Evolutionary conservation across 2,329 filamentous ascomycete species (phyloP), one percentile per base, ranked within the genome.

Genomic region (Thelonectria olida): DNA sequence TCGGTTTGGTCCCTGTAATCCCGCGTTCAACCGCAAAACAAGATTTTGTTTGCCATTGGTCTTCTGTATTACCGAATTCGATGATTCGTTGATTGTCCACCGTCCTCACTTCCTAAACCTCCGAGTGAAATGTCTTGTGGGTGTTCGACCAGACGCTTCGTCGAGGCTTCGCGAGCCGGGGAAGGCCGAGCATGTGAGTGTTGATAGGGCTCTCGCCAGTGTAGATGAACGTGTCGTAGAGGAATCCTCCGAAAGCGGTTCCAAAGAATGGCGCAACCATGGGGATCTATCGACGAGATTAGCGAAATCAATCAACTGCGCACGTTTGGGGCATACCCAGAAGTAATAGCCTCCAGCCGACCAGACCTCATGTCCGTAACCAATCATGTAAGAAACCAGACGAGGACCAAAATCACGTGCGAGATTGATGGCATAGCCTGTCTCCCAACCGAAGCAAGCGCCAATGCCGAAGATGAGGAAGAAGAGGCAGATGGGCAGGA

Each of bases 391-490:
- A 1, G 86, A 85, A 63, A 90, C 85, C 42, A 92, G 74, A 10
- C 90, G 81, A 9, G 90, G 90, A 1, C 89, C 88, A 71, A 92
- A 90, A 65, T 93, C 90, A 75, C 90, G 83, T 34, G 89, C 90
- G 41, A 91, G 75, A 70, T 92, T 92, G 66, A 92, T 91, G 15
- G 90, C 90, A 75, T 91, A 93, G 36, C 90, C 90, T 1, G 90
- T 93, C 74, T 92, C 86, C 88, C 88, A 92, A 7, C 90, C 90
- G 69, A 91, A 92, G 72, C 88, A 90, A 28, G 88, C 87, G 17
- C 89, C 90, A 20, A 92, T 87, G 7, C 89, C 90, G 71, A 92
- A 92, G 63, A 92, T 88, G 48, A 92, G 79, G 76, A 92, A 92
- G 77, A 92, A 90, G 6, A 92, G 76, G 7, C 80, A 85, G 2